Conservation (phyloP, 352 stramenopile genomes). For the Pythium monospermum region DNA sequence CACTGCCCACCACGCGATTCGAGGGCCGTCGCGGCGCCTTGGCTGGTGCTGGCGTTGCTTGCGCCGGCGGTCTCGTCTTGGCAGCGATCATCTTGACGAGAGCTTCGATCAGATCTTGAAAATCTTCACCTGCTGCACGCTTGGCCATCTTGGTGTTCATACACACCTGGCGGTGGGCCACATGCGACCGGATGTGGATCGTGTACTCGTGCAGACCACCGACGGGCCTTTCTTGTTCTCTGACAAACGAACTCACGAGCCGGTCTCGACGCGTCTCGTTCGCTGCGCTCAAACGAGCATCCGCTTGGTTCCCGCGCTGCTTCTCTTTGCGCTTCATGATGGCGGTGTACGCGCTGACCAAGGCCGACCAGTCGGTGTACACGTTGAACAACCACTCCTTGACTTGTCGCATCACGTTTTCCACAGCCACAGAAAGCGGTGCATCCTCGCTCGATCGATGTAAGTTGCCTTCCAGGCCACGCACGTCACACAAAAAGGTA, state of each 20-base stretch:
- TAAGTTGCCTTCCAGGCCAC: constrained; percentile 28
- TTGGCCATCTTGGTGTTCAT: constrained; percentile 72
- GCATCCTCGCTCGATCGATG: constrained; percentile 30
- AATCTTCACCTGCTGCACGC: constrained; percentile 62
- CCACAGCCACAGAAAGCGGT: constrained; percentile 14
- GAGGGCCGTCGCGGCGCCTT: constrained; percentile 4
- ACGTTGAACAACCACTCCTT: constrained; percentile 37
- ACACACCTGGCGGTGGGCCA: constrained; percentile 55
- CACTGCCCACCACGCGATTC: constrained; percentile 53
- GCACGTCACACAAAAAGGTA: constrained; percentile 29
- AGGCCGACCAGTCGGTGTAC: constrained; percentile 37
- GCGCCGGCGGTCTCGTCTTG: not conserved
- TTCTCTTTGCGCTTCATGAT: constrained; percentile 19
- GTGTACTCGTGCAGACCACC: constrained; percentile 42
- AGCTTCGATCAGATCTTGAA: constrained; percentile 53
- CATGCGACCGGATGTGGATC: constrained; percentile 35
- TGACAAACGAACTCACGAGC: constrained; percentile 27
- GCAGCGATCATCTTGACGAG: constrained; percentile 11
- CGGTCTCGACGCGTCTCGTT: constrained; percentile 51
- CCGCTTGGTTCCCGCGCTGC: constrained; percentile 28
- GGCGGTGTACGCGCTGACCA: constrained; percentile 40
- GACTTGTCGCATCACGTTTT: constrained; percentile 13
- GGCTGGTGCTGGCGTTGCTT: not conserved
- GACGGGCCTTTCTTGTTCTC: constrained; percentile 11
- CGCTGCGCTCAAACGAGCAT: constrained; percentile 53